Evolutionary conservation across 306 rosid species (phyloP).

Genomic region (Castanospermum australe): DNA sequence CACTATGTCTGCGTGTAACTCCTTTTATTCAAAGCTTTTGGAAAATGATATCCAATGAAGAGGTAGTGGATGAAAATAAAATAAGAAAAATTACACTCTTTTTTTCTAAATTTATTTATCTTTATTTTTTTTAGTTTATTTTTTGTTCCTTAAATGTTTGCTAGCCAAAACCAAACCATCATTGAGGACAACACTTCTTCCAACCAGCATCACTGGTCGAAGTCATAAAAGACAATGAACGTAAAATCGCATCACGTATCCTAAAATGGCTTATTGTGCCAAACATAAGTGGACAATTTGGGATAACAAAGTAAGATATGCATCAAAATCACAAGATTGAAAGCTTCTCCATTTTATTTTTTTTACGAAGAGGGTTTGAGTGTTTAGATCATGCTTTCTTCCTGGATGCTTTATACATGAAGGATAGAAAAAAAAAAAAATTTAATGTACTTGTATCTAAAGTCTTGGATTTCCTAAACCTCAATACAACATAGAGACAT

Average conservation of each 20-base stretch:
- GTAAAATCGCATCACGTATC: background rate
- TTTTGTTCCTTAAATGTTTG: background rate
- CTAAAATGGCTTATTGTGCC: background rate
- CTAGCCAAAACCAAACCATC: background rate
- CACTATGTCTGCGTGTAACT: slow-evolving; percentile 1
- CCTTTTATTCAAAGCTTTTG: slow-evolving; percentile 17
- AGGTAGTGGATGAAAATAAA: background rate
- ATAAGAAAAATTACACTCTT: background rate
- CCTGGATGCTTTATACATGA: background rate
- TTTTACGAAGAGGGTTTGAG: background rate
- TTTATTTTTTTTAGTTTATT: background rate
- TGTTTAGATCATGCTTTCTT: background rate
- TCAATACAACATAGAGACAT: background rate
- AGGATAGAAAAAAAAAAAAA: background rate
- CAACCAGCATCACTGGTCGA: background rate
- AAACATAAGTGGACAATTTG: background rate
- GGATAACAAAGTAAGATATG: background rate
- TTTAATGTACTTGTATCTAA: background rate
- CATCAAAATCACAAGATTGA: background rate
- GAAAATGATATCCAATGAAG: slow-evolving; percentile 23
- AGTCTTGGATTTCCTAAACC: background rate
- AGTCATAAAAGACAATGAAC: background rate
- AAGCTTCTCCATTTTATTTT: background rate
- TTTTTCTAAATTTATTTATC: background rate
- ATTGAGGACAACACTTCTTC: background rate